Base-by-base conservation (phyloP, 768 basidiomycete genomes). In the Cyclocybe aegerita region DNA sequence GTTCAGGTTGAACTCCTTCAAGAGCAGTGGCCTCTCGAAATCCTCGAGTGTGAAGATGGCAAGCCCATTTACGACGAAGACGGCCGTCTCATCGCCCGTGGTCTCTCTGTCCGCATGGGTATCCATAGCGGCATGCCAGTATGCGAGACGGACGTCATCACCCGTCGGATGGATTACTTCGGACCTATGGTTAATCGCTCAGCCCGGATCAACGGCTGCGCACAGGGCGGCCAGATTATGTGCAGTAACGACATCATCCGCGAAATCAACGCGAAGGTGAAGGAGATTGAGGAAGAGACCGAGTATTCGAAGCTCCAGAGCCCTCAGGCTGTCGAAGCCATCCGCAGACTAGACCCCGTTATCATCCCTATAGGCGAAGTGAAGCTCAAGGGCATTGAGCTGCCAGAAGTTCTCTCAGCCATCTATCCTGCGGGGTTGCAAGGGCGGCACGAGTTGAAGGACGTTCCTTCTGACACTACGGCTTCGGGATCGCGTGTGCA, bases 121-220 rank as follows among this genome's bases (percentile, higher is more conserved):
- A 88, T 99, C 37, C 97, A 99, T 65, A 93, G 89, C 59, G 97
- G 97, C 11, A 66, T 68, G 15, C 97, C 97, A 0, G 79, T 90
- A 29, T 97, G 93, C 63, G 95, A 97, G 62, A 79, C 83, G 3
- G 97, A 99, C 68, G 87, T 89, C 2, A 85, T 93, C 63, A 96
- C 93, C 4, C 75, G 85, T 52, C 88, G 97, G 39, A 98, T 99
- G 97, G 96, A 98, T 66, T 98, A 98, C 69, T 91, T 96, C 60
- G 95, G 95, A 0, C 87, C 93, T 1, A 92, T 97, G 83, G 93
- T 96, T 58, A 98, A 98, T 68, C 89, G 94, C 31, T 79, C 95
- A 0, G 85, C 96, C 4, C 81, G 96, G 36, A 90, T 99, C 60
- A 82, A 76, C 52, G 83, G 86, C 15, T 80, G 75, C 50, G 94